These are phyloP conservation scores for Excoecaria cochinchinensis DNA, from an alignment of 345 rosid species.

Conservation along the genomic window DNA sequence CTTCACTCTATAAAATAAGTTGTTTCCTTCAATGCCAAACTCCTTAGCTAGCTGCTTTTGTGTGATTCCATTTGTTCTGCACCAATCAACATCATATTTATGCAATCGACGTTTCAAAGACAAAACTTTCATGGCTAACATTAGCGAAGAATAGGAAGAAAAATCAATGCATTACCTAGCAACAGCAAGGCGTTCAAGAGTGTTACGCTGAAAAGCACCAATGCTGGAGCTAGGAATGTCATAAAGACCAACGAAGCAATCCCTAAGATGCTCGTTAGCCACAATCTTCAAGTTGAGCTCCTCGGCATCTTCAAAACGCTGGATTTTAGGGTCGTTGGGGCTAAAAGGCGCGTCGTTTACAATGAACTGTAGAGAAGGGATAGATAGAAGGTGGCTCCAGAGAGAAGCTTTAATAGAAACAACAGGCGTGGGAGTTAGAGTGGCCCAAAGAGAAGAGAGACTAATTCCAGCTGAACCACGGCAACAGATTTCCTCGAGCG, in stretches of 20 bases:
- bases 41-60: constrained; percentile 81
- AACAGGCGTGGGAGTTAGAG: constrained; percentile 20
- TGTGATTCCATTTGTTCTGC: constrained; percentile 70
- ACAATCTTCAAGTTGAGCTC: constrained; percentile 48
- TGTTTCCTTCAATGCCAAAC: constrained; percentile 64
- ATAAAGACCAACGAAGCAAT: constrained; percentile 64
- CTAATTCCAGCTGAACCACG: constrained; percentile 48
- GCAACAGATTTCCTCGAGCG: constrained; percentile 64
- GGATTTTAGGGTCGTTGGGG: constrained; percentile 41
- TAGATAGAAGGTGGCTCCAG: constrained; percentile 52
- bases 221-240: constrained; percentile 36
- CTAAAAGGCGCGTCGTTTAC: constrained; percentile 24
- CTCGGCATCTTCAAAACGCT: constrained; percentile 48
- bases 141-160: not conserved
- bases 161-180: constrained; percentile 38
- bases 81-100: constrained; percentile 3
- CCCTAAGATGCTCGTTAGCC: constrained; percentile 57
- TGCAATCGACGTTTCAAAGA: not conserved
- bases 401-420: constrained; percentile 37
- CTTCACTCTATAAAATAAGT: constrained; percentile 62
- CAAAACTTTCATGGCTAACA: not conserved
- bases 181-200: constrained; percentile 60
- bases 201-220: constrained; percentile 48
- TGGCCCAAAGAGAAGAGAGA: constrained; percentile 21
- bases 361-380: constrained; percentile 55